These are phyloP conservation scores for Penicillium hesseltinei DNA, from an alignment of 2,329 filamentous ascomycete genomes.

Conservation along the genomic window DNA sequence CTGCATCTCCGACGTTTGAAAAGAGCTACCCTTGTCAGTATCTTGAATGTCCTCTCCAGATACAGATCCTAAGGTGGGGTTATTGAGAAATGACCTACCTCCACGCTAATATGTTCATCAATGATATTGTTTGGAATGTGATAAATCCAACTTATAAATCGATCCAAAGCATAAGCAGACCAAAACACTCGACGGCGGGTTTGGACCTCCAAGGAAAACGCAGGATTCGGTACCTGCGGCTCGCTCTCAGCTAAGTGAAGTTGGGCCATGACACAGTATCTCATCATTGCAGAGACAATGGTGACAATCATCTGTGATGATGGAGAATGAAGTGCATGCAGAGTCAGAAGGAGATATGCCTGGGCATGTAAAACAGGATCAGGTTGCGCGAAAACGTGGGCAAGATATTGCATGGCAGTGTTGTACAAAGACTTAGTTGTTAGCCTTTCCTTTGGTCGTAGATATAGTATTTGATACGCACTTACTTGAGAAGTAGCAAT, in stretches of 20 bases:
- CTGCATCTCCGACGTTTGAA: conserved; percentile 14
- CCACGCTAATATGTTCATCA: conserved; percentile 16
- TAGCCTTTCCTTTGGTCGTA: neutral
- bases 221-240: conserved; percentile 1
- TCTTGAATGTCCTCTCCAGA: neutral
- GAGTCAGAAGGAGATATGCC: conserved; percentile 16
- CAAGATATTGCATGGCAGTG: conserved; percentile 9
- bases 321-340: conserved; percentile 18
- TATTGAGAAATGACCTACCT: conserved; percentile 2
- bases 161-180: conserved; percentile 19
- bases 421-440: conserved; percentile 12
- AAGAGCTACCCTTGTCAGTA: conserved; percentile 13
- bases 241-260: conserved; percentile 14
- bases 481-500: conserved; percentile 13
- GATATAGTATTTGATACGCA: too few relatives aligned
- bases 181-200: conserved; percentile 19
- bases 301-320: conserved; percentile 17
- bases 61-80: too few relatives aligned
- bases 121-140: conserved; percentile 17
- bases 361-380: conserved; percentile 15
- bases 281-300: conserved; percentile 17
- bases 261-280: conserved; percentile 15
- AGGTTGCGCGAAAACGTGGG: conserved; percentile 7
- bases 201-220: conserved; percentile 11
- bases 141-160: conserved; percentile 18